Base-by-base conservation (phyloP, 2,329 filamentous ascomycete genomes). In the Epichloe hybrida region DNA sequence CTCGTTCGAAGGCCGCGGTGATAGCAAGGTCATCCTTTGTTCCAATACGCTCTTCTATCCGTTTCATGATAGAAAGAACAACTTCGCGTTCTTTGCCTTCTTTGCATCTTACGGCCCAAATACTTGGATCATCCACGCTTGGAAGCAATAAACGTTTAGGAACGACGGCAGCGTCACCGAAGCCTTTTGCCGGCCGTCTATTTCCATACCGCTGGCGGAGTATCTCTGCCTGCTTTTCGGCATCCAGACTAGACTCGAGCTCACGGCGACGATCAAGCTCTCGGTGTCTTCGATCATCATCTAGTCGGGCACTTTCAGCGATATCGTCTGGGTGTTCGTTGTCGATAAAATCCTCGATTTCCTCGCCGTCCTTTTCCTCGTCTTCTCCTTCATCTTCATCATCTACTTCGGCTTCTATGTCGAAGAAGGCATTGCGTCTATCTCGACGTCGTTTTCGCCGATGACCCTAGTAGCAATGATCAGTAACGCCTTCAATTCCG, bases 341-440 rank as follows among this genome's bases (percentile, higher is more conserved):
- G 57, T 88, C 86, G 63, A 89, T 89, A 64, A 93, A 88, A 57
- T 87, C 85, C 52, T 88, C 88, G 49, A 83, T 81, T 58, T 84
- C 88, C 59, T 89, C 83, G 53, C 87, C 81, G 50, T 95, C 89
- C 59, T 94, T 88, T 59, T 96, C 91, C 48, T 94, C 88, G 56
- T 95, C 88, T 54, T 87, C 86, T 57, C 79, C 84, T 58, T 88
- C 86, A 59, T 95, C 89, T 60, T 95, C 89, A 56, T 95, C 93
- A 63, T 97, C 93, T 59, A 98, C 93, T 70, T 96, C 93, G 66
- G 93, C 93, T 75, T 98, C 93, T 62, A 91, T 88, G 81, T 98
- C 93, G 70, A 98, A 83, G 80, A 96, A 96, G 62, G 85, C 83
- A 59, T 88, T 87, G 56, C 88, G 81, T 56, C 79, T 78, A 57